Conservation (phyloP, 495 filamentous ascomycete species). For the Cenococcum geophilum region DNA sequence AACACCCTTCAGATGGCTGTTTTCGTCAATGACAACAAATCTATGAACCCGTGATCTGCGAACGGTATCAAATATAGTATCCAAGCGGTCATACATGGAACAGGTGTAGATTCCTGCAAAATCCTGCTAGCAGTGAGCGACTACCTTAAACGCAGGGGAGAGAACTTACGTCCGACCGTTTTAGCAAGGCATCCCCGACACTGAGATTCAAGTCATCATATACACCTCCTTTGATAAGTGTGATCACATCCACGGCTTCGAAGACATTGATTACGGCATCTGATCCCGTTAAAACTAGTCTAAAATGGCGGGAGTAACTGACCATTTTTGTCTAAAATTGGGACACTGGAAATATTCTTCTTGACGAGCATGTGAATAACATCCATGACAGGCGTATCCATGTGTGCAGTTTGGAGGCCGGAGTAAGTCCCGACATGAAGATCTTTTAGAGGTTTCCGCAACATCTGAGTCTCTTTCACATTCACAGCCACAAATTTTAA, state of each 20-base stretch:
- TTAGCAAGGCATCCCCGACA: constrained; percentile 85
- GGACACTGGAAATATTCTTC: constrained; percentile 88
- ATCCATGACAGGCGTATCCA: constrained; percentile 91
- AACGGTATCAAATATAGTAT: constrained; percentile 95
- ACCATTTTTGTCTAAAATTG: constrained; percentile 80
- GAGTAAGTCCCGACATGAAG: constrained; percentile 82
- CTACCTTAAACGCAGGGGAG: background rate
- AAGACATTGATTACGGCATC: constrained; percentile 88
- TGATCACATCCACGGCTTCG: constrained; percentile 95
- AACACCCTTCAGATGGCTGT: constrained; percentile 76
- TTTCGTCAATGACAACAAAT: constrained; percentile 85
- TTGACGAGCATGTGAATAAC: constrained; percentile 93
- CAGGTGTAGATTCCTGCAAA: constrained; percentile 97
- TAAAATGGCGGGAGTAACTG: constrained; percentile 23
- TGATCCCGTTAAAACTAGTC: constrained; percentile 29
- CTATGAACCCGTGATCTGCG: constrained; percentile 90
- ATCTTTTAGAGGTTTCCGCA: constrained; percentile 81
- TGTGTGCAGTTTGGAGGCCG: constrained; percentile 71
- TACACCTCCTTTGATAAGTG: constrained; percentile 84
- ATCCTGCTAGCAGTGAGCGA: constrained; percentile 51
- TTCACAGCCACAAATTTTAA: constrained; percentile 99
- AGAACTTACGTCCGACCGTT: constrained; percentile 63
- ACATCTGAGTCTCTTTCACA: constrained; percentile 78
- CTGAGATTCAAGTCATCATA: constrained; percentile 85
- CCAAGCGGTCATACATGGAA: constrained; percentile 80